phyloP scores from a whole-genome alignment of 257 asterid genomes.

The Fraxinus pennsylvanica region DNA sequence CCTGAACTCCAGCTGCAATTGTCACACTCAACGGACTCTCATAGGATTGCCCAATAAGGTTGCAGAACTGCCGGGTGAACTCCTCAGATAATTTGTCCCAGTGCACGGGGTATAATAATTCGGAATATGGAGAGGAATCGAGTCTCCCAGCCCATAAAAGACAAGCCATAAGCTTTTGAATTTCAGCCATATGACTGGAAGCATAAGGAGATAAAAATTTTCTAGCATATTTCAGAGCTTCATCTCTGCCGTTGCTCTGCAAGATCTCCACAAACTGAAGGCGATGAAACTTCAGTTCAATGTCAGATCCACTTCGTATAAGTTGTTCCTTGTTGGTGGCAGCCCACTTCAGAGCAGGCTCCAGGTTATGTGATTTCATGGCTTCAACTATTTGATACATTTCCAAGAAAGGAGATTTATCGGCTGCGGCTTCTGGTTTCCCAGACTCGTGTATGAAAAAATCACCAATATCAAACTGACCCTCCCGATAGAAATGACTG shows the following conservation, averaged over 20 bases:
- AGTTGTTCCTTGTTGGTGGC: conserved; percentile 57
- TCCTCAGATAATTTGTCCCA: conserved; percentile 77
- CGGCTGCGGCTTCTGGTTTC: conserved; percentile 55
- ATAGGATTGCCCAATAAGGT: conserved; percentile 70
- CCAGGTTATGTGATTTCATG: conserved; percentile 61
- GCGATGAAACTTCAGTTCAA: conserved; percentile 78
- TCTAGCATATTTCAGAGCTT: conserved; percentile 71
- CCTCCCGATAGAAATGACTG: conserved; percentile 81
- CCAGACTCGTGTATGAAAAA: conserved; percentile 55
- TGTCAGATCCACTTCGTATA: conserved; percentile 56
- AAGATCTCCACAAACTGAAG: conserved; percentile 77
- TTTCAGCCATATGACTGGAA: conserved; percentile 59
- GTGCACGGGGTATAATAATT: conserved; percentile 57
- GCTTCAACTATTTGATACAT: conserved; percentile 79
- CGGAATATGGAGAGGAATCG: conserved; percentile 79
- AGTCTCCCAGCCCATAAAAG: conserved; percentile 76
- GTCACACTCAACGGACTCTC: conserved; percentile 77
- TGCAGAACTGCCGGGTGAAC: conserved; percentile 71
- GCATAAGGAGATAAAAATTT: conserved; percentile 63
- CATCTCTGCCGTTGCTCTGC: conserved; percentile 68
- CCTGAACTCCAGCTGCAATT: conserved; percentile 83
- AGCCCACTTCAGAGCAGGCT: conserved; percentile 88
- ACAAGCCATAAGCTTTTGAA: conserved; percentile 82
- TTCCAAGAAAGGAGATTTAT: conserved; percentile 61
- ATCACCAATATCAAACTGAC: conserved; percentile 83